phyloP scores from a whole-genome alignment of 805 yeast species.

The Saccharomycopsis selenospora region DNA sequence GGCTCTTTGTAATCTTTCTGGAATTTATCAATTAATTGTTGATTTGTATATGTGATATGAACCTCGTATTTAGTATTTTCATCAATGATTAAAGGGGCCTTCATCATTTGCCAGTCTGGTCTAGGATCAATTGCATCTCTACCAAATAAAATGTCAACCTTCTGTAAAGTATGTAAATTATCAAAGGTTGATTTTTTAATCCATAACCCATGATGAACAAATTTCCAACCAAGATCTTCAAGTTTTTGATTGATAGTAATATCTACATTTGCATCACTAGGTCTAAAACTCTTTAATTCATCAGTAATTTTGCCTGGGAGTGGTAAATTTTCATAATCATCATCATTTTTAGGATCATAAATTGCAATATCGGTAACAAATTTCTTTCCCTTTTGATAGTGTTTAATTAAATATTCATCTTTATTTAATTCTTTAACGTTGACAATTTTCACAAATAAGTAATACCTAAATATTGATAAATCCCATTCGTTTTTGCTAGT shows the following conservation, averaged over 20 bases:
- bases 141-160: slow-evolving; percentile 56
- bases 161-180: slow-evolving; percentile 38
- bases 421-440: slow-evolving; percentile 13
- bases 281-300: not conserved
- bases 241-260: not conserved
- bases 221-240: slow-evolving; percentile 14
- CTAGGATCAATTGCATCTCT: slow-evolving; percentile 59
- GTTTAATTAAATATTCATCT: slow-evolving; percentile 10
- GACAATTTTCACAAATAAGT: slow-evolving; percentile 15
- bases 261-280: not conserved
- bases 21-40: slow-evolving; percentile 3
- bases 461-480: slow-evolving; percentile 7
- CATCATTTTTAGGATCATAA: slow-evolving; percentile 3
- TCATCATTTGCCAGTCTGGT: slow-evolving; percentile 47
- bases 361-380: slow-evolving; percentile 17
- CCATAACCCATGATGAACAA: slow-evolving; percentile 47
- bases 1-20: slow-evolving; percentile 22
- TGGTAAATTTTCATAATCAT: not conserved
- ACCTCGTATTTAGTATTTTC: slow-evolving; percentile 11
- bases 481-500: slow-evolving; percentile 16
- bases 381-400: slow-evolving; percentile 10
- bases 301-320: not conserved
- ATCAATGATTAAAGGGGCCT: slow-evolving; percentile 24
- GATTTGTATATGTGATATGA: slow-evolving; percentile 13
- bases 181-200: slow-evolving; percentile 40